Evolutionary conservation across 2,329 filamentous ascomycete species (phyloP).

Genomic region (Phaeosphaeria sp.): DNA sequence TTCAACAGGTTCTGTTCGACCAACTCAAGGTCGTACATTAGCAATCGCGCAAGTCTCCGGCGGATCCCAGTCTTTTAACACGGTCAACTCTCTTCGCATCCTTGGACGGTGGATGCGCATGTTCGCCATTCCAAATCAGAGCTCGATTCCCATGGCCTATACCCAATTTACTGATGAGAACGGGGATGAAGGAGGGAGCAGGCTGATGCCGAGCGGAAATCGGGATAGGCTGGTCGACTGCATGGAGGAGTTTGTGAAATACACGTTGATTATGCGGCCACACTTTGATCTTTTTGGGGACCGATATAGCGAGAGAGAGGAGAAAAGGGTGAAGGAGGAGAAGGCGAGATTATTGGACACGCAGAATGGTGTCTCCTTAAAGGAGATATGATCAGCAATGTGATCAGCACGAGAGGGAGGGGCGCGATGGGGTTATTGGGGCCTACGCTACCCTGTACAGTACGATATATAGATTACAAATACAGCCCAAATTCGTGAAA

Average conservation of each 20-base stretch:
- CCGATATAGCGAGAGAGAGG: constrained; percentile 66
- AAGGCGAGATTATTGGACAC: too few species aligned
- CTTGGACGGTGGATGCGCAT: constrained; percentile 74
- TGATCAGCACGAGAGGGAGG: too few species aligned
- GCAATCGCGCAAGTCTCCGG: constrained; percentile 68
- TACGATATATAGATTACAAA: too few species aligned
- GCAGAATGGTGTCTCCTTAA: too few species aligned
- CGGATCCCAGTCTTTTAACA: constrained; percentile 71
- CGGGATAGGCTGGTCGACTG: constrained; percentile 68
- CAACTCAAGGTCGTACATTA: constrained; percentile 70
- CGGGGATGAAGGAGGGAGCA: constrained; percentile 52
- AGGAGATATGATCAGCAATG: too few species aligned
- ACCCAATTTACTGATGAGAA: constrained; percentile 70
- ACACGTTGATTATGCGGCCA: constrained; percentile 68
- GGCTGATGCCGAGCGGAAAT: constrained; percentile 63
- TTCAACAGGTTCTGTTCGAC: constrained; percentile 65
- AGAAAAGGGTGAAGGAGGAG: constrained; percentile 40
- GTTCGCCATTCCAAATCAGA: constrained; percentile 72
- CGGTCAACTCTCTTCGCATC: constrained; percentile 69
- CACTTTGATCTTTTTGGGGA: constrained; percentile 68
- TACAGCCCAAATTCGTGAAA: too few species aligned
- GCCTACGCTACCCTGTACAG: too few species aligned
- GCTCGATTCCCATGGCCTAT: constrained; percentile 67
- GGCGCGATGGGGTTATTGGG: too few species aligned
- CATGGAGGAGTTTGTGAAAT: constrained; percentile 75